Conservation (phyloP, 2,329 filamentous ascomycete species). For the Monosporascus sp. region DNA sequence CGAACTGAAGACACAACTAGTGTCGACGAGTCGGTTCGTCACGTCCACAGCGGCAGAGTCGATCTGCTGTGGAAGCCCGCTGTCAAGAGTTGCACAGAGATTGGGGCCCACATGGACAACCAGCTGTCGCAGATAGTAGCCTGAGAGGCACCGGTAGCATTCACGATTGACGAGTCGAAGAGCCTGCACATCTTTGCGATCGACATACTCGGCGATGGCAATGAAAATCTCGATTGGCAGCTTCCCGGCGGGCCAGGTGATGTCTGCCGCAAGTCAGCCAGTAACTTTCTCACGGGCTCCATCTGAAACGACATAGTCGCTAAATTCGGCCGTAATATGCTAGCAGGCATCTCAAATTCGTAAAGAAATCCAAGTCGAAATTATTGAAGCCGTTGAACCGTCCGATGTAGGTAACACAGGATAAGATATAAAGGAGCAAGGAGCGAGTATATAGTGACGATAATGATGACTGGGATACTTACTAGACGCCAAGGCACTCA, state of each 20-base stretch:
- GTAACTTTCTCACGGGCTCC: not conserved
- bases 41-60: slow-evolving; percentile 5
- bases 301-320: not conserved
- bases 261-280: not conserved
- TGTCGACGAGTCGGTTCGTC: slow-evolving; percentile 20
- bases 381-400: too few relatives aligned
- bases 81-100: slow-evolving; percentile 50
- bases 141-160: slow-evolving; percentile 29
- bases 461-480: not conserved
- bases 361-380: too few relatives aligned
- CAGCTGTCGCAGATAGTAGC: slow-evolving; percentile 47
- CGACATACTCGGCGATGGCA: slow-evolving; percentile 48
- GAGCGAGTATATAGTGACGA: too few relatives aligned
- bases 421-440: too few relatives aligned
- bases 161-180: slow-evolving; percentile 57
- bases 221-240: slow-evolving; percentile 60
- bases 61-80: slow-evolving; percentile 10
- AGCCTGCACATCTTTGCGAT: slow-evolving; percentile 32
- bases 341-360: too few relatives aligned
- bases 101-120: slow-evolving; percentile 62
- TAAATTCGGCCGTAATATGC: not conserved
- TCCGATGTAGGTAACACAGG: too few relatives aligned
- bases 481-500: not conserved
- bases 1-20: slow-evolving; percentile 49
- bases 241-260: slow-evolving; percentile 5